phyloP scores from a whole-genome alignment of 768 basidiomycete genomes.

The Suillus decipiens region DNA sequence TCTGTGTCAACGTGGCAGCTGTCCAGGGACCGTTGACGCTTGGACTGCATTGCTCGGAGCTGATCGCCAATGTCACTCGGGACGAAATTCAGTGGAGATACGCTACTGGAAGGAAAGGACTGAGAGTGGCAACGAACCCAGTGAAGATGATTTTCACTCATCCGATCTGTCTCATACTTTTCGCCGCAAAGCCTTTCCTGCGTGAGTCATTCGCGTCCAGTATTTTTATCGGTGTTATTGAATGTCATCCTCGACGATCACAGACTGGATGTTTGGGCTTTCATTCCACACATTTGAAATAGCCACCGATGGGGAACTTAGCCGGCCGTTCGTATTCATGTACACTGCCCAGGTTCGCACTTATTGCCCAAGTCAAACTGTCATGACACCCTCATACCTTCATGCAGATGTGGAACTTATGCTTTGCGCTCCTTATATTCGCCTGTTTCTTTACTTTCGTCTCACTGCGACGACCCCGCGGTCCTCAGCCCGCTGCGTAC shows the following conservation, averaged over 20 bases:
- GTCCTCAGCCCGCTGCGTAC: too few relatives aligned
- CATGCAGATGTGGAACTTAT: too few relatives aligned
- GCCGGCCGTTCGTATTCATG: too few relatives aligned
- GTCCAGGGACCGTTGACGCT: conserved; percentile 32
- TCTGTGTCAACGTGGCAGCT: conserved; percentile 26
- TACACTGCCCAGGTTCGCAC: too few relatives aligned
- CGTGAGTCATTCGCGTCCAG: conserved; percentile 19
- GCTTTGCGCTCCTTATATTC: too few relatives aligned
- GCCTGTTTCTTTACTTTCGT: too few relatives aligned
- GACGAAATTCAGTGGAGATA: conserved; percentile 11
- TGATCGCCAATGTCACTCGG: conserved; percentile 15
- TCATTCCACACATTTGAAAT: too few relatives aligned
- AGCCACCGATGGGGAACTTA: too few relatives aligned
- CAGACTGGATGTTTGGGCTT: too few relatives aligned
- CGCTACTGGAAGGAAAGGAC: conserved; percentile 18
- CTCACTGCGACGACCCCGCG: too few relatives aligned
- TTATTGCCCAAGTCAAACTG: too few relatives aligned
- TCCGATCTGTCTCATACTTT: conserved; percentile 18
- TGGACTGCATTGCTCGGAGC: conserved; percentile 30
- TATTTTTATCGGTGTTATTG: not conserved
- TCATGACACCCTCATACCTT: too few relatives aligned
- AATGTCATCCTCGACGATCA: not conserved
- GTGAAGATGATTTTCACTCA: conserved; percentile 25
- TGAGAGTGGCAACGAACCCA: conserved; percentile 21
- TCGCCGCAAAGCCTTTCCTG: conserved; percentile 26